Conservation (phyloP, 805 yeast genomes). For the Sporopachydermia quercuum region DNA sequence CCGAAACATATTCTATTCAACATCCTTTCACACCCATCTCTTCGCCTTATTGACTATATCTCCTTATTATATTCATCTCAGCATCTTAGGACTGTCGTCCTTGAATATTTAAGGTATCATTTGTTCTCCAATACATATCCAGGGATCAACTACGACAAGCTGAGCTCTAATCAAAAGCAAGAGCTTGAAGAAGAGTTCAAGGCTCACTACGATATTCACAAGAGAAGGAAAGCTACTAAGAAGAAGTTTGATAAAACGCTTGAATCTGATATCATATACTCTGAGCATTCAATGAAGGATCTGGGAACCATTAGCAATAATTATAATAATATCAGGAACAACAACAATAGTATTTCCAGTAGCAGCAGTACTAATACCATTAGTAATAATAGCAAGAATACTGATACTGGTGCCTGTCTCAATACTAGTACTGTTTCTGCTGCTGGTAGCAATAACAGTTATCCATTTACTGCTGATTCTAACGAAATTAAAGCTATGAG, state of each 20-base stretch:
- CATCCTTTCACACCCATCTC: too few relatives aligned
- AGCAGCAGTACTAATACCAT: too few relatives aligned
- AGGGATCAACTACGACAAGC: slow-evolving; percentile 7
- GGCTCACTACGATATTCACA: neutral
- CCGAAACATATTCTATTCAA: too few relatives aligned
- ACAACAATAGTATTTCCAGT: neutral
- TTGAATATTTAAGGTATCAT: slow-evolving; percentile 9
- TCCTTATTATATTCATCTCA: slow-evolving; percentile 6
- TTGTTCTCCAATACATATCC: neutral
- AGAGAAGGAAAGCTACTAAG: neutral
- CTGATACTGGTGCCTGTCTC: too few relatives aligned
- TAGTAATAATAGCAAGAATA: too few relatives aligned
- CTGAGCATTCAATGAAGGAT: neutral
- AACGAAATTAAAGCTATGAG: neutral
- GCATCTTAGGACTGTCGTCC: slow-evolving; percentile 7
- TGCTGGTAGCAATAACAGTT: too few relatives aligned
- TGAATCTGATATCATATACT: neutral
- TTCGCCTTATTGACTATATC: too few relatives aligned
- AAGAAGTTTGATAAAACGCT: neutral
- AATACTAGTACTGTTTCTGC: too few relatives aligned
- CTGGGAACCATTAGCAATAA: too few relatives aligned
- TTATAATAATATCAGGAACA: too few relatives aligned
- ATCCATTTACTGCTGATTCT: too few relatives aligned
- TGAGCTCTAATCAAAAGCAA: neutral
- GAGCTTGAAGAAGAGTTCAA: neutral